These are phyloP conservation scores for Asterionellopsis glacialis DNA, from an alignment of 108 stramenopile species.

Conservation along the genomic window DNA sequence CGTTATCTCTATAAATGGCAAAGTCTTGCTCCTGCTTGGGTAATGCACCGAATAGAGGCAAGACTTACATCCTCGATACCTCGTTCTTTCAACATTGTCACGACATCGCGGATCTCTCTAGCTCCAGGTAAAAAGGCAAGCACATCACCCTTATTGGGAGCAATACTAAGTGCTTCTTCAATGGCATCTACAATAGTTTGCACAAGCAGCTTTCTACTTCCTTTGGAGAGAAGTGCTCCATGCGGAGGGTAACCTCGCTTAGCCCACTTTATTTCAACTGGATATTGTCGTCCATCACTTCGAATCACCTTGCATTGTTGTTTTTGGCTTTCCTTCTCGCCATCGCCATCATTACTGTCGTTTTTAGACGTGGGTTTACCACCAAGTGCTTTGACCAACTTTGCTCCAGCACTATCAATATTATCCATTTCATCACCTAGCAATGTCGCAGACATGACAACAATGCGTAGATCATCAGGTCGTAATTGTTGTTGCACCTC, in stretches of 20 bases:
- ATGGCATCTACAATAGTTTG: conserved; percentile 38
- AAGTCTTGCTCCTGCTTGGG: conserved; percentile 62
- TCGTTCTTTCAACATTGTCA: conserved; percentile 36
- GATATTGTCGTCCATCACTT: conserved; percentile 54
- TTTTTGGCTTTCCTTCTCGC: no score
- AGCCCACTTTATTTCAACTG: conserved; percentile 43
- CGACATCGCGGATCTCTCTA: conserved; percentile 67
- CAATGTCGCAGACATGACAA: conserved; percentile 70
- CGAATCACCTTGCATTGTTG: conserved; percentile 29
- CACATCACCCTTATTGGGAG: conserved; percentile 47
- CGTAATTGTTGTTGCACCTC: conserved; percentile 40
- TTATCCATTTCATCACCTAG: conserved; percentile 22
- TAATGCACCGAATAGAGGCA: conserved; percentile 69
- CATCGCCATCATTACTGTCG: conserved; percentile 1
- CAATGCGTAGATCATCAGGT: conserved; percentile 25
- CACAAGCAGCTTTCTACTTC: conserved; percentile 9
- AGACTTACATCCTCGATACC: conserved; percentile 22
- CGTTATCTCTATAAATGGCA: conserved; percentile 28
- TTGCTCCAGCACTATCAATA: conserved; percentile 10
- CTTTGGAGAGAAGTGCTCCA: conserved; percentile 36
- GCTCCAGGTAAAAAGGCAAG: conserved; percentile 83
- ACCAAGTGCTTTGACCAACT: conserved; percentile 36
- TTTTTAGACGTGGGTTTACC: conserved; percentile 1
- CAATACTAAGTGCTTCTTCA: conserved; percentile 42
- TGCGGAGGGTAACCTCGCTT: conserved; percentile 26